These are phyloP conservation scores for Holtermanniella nyarrowii DNA, from an alignment of 768 basidiomycete species.

Conservation along the genomic window DNA sequence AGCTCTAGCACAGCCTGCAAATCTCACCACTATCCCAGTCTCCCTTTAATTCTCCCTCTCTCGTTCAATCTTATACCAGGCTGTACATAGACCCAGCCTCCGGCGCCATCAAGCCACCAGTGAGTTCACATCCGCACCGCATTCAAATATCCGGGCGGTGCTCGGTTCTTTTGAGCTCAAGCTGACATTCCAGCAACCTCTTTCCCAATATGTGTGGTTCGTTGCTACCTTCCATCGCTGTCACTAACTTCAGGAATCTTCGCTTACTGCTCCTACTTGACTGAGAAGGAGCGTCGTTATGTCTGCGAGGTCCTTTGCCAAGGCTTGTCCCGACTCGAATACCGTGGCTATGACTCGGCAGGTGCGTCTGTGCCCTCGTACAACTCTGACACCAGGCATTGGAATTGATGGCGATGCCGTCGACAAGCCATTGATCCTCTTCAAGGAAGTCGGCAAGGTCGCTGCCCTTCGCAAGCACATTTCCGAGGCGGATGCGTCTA, in stretches of 20 bases:
- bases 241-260: constrained; percentile 60
- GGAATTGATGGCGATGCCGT: constrained; percentile 79
- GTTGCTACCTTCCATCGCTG: neutral
- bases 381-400: constrained; percentile 35
- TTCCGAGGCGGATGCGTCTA: constrained; percentile 41
- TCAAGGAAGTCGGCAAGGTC: constrained; percentile 98
- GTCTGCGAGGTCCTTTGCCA: constrained; percentile 81
- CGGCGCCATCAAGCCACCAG: too few species aligned
- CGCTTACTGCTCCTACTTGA: constrained; percentile 85
- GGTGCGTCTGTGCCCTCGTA: constrained; percentile 29
- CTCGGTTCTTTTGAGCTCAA: too few species aligned
- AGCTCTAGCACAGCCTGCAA: too few species aligned
- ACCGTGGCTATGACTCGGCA: constrained; percentile 96
- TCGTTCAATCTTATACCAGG: too few species aligned
- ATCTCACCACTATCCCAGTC: too few species aligned
- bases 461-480: constrained; percentile 84
- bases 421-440: constrained; percentile 59
- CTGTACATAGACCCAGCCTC: too few species aligned
- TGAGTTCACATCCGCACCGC: too few species aligned
- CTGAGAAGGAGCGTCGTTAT: constrained; percentile 88
- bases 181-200: too few species aligned
- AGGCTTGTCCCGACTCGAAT: constrained; percentile 89
- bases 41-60: too few species aligned
- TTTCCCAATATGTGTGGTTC: neutral
- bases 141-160: too few species aligned